A percentile compares a stretch with the other conserved stretches of the same genome.
These are phyloP conservation scores for Mucor velutinosus DNA, from an alignment of 371 early-diverging fungal species.

Conservation along the genomic window DNA sequence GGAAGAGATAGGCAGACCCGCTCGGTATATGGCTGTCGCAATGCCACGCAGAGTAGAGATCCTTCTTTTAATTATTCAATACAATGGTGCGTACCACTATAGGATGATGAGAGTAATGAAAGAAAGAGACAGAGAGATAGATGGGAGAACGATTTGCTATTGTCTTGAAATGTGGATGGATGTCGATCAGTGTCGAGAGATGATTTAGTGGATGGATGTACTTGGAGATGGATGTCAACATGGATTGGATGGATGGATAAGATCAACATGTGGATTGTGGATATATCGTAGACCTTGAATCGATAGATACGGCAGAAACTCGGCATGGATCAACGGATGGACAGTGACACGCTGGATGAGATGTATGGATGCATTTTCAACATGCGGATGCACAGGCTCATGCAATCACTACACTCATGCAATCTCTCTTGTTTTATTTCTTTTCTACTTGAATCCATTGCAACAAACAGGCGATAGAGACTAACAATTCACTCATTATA, in stretches of 20 bases:
- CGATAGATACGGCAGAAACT: neutral
- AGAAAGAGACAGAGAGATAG: constrained; percentile 5
- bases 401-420: neutral
- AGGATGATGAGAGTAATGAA: neutral
- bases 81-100: constrained; percentile 29
- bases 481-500: constrained; percentile 16
- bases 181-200: neutral
- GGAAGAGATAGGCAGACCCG: neutral
- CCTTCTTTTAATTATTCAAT: constrained; percentile 29
- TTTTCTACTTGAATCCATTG: neutral
- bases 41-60: constrained; percentile 13
- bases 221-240: neutral
- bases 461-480: neutral
- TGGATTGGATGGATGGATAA: constrained; percentile 11
- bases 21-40: constrained; percentile 10
- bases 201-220: constrained; percentile 1
- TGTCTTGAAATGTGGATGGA: neutral
- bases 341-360: neutral
- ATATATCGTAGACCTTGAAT: neutral
- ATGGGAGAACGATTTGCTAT: neutral
- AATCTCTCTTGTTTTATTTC: neutral
- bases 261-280: neutral
- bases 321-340: neutral
- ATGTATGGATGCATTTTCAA: neutral
- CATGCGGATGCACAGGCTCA: neutral